Percentiles rank a stretch among this genome's conserved stretches.
These are phyloP conservation scores for Artemisia annua DNA, from an alignment of 129 eudicot genomes.

Conservation along the genomic window DNA sequence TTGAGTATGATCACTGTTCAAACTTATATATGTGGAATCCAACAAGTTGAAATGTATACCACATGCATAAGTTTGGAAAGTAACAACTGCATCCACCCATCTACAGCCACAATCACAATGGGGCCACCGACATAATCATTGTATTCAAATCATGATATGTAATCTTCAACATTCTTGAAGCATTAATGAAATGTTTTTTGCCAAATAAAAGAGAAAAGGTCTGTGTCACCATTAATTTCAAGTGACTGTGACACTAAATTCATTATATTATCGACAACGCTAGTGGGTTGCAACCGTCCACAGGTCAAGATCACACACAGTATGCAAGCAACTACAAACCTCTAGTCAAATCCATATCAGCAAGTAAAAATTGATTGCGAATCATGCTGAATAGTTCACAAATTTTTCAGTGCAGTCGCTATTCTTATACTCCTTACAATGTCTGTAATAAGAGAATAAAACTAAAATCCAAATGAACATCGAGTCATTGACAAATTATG, in stretches of 20 bases:
- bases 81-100: neutral
- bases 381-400: conserved; percentile 4
- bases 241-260: neutral
- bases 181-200: neutral
- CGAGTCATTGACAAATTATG: no score
- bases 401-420: neutral
- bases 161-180: neutral
- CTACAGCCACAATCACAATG: conserved; percentile 4
- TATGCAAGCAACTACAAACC: neutral
- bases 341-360: neutral
- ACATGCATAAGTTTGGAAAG: neutral
- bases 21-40: conserved; percentile 1
- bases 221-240: neutral
- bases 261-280: neutral
- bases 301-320: neutral
- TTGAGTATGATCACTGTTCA: neutral
- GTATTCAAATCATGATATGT: neutral
- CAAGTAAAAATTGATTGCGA: neutral
- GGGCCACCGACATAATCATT: neutral
- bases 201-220: neutral
- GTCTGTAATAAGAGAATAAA: no score
- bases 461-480: conserved; percentile 2
- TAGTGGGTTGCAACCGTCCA: neutral
- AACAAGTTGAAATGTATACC: neutral
- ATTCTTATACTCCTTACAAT: no score